phyloP scores from a whole-genome alignment of 2,329 filamentous ascomycete genomes.

The Ophiostoma triangulosporum region DNA sequence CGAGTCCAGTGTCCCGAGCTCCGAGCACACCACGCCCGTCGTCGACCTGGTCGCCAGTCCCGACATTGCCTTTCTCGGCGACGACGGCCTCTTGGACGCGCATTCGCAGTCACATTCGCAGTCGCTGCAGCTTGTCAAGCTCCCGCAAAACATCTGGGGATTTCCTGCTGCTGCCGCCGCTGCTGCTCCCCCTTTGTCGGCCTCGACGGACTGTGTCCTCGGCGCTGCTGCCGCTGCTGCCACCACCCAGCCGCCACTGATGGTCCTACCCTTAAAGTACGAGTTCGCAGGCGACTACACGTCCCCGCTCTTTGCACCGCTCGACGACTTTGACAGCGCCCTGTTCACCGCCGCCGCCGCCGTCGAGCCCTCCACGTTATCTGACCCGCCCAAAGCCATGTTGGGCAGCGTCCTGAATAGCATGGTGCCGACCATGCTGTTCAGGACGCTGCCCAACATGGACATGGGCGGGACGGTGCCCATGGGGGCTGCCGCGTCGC shows the following conservation, averaged over 20 bases:
- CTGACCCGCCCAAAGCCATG: not conserved
- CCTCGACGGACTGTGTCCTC: too few relatives aligned
- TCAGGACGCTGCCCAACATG: not conserved
- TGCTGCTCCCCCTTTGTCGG: too few relatives aligned
- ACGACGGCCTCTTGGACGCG: too few relatives aligned
- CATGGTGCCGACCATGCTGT: too few relatives aligned
- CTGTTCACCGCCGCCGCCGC: too few relatives aligned
- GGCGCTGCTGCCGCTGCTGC: not conserved
- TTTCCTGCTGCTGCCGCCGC: not conserved
- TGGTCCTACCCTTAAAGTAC: not conserved
- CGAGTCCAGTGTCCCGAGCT: not conserved
- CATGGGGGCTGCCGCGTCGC: too few relatives aligned
- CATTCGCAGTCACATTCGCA: not conserved
- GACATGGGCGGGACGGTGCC: not conserved
- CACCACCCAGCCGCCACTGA: not conserved
- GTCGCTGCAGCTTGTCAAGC: not conserved
- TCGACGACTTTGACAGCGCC: not conserved
- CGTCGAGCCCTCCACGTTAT: not conserved
- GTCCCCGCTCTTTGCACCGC: not conserved
- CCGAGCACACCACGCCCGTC: not conserved
- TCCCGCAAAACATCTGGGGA: too few relatives aligned
- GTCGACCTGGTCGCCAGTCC: not conserved
- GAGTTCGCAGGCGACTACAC: not conserved
- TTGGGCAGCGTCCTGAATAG: not conserved
- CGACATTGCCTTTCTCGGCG: not conserved